These are phyloP conservation scores for Daldinia grandis DNA, from an alignment of 495 filamentous ascomycete species.

Conservation along the genomic window DNA sequence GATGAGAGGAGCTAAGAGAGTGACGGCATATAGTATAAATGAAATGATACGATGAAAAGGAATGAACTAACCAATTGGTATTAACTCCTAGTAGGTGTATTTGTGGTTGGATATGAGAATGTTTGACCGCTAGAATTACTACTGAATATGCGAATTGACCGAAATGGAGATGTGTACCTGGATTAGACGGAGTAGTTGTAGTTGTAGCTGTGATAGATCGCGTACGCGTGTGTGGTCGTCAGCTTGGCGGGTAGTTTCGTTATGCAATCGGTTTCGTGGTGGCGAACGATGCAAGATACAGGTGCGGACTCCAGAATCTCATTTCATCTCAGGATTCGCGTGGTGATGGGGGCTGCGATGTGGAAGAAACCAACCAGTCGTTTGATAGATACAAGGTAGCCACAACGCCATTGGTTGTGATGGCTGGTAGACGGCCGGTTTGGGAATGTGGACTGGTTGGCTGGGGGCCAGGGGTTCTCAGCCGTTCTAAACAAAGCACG, in stretches of 20 bases:
- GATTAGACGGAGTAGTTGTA: not conserved
- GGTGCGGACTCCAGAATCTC: slow-evolving; percentile 1
- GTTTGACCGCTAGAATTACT: slow-evolving; percentile 8
- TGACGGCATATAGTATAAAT: not conserved
- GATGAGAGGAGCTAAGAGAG: slow-evolving; percentile 16
- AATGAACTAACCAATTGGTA: not conserved
- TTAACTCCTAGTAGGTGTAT: slow-evolving; percentile 3
- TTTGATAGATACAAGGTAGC: slow-evolving; percentile 13
- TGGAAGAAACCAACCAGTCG: not conserved
- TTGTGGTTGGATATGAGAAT: slow-evolving; percentile 13
- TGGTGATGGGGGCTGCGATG: slow-evolving; percentile 13
- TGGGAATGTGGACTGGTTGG: slow-evolving; percentile 37
- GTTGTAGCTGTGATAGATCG: not conserved
- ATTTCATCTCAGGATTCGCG: slow-evolving; percentile 26
- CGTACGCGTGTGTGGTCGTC: not conserved
- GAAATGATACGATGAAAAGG: slow-evolving; percentile 8
- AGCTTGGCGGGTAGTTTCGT: slow-evolving; percentile 7
- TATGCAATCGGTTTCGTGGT: not conserved
- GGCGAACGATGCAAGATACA: slow-evolving; percentile 3
- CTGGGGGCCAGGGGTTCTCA: slow-evolving; percentile 13
- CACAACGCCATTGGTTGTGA: slow-evolving; percentile 30
- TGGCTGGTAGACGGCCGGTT: slow-evolving; percentile 34
- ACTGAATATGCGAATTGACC: slow-evolving; percentile 1
- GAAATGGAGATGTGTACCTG: slow-evolving; percentile 3
- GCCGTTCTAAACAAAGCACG: not conserved